Percentiles rank a stretch among this genome's conserved stretches.
These are phyloP conservation scores for Chlamydomonas eustigma DNA, from an alignment of 139 green algal genomes.

Conservation along the genomic window DNA sequence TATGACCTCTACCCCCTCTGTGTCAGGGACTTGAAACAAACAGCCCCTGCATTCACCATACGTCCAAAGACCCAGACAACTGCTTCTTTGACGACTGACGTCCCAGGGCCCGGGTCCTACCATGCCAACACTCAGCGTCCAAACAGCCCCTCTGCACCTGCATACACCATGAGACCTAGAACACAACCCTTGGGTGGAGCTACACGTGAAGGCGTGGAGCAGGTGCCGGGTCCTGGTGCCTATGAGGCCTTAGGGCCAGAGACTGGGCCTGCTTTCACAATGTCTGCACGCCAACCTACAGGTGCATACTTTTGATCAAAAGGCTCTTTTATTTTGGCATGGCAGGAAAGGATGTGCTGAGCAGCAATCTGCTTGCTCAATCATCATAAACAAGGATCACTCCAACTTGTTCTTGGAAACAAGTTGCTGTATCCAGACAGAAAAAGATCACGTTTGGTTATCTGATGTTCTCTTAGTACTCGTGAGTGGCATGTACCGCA, in stretches of 20 bases:
- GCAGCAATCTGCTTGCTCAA: too few species aligned
- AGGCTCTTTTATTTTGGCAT: too few species aligned
- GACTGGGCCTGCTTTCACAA: conserved; percentile 23
- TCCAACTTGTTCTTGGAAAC: too few species aligned
- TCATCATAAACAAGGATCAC: too few species aligned
- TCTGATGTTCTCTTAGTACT: too few species aligned
- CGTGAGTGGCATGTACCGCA: too few species aligned
- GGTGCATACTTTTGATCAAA: too few species aligned
- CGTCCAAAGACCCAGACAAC: neutral
- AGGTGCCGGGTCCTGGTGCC: conserved; percentile 3
- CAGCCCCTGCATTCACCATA: conserved; percentile 12
- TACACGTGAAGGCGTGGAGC: neutral
- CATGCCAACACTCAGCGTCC: neutral
- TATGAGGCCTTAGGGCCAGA: neutral
- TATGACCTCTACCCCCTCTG: too few species aligned
- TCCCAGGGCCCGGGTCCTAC: conserved; percentile 6
- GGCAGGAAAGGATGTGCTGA: too few species aligned
- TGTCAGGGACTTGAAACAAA: neutral
- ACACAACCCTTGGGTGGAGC: too few species aligned
- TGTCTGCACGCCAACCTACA: conserved; percentile 6
- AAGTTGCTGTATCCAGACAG: too few species aligned
- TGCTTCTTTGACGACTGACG: neutral
- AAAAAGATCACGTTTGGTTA: too few species aligned
- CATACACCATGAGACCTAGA: conserved; percentile 6
- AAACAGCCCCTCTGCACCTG: conserved; percentile 16